These are phyloP conservation scores for Colletotrichum lentis DNA, from an alignment of 2,329 filamentous ascomycete genomes.

Conservation along the genomic window DNA sequence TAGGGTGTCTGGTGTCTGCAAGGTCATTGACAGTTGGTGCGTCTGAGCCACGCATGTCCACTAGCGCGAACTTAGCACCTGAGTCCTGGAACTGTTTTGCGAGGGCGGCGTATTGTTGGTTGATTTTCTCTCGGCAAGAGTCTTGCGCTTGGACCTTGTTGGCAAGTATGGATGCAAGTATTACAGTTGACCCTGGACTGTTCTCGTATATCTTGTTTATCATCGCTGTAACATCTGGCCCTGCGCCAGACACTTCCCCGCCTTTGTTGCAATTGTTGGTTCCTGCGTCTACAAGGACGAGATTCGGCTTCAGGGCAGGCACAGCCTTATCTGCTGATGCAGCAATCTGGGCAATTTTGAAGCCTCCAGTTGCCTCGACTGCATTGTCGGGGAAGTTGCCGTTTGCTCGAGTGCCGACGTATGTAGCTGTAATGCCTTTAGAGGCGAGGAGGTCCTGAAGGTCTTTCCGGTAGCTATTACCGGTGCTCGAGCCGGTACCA, in stretches of 20 bases:
- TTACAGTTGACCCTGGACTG: constrained; percentile 36
- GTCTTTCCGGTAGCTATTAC: constrained; percentile 50
- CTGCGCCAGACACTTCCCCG: constrained; percentile 25
- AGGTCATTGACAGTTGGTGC: constrained; percentile 36
- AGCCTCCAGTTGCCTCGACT: constrained; percentile 28
- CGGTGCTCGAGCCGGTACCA: constrained; percentile 43
- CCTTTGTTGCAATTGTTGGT: constrained; percentile 41
- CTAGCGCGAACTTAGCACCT: constrained; percentile 37
- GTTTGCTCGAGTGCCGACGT: constrained; percentile 18
- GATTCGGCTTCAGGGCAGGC: constrained; percentile 36
- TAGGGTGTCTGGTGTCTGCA: constrained; percentile 29
- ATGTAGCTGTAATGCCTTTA: constrained; percentile 24
- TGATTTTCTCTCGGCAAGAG: constrained; percentile 37
- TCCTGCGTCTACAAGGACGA: constrained; percentile 40
- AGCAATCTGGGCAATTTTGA: constrained; percentile 31
- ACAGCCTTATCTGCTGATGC: constrained; percentile 19
- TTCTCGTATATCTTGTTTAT: constrained; percentile 34
- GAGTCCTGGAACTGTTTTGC: constrained; percentile 21
- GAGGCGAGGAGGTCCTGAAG: constrained; percentile 41
- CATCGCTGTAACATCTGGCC: constrained; percentile 33
- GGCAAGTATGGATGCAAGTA: constrained; percentile 27
- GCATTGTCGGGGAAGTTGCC: constrained; percentile 32
- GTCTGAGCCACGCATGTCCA: constrained; percentile 39
- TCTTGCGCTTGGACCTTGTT: constrained; percentile 35
- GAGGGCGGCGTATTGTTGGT: constrained; percentile 33